Conservation (phyloP, 2,329 filamentous ascomycete species). For the Aspergillus intermedius region DNA sequence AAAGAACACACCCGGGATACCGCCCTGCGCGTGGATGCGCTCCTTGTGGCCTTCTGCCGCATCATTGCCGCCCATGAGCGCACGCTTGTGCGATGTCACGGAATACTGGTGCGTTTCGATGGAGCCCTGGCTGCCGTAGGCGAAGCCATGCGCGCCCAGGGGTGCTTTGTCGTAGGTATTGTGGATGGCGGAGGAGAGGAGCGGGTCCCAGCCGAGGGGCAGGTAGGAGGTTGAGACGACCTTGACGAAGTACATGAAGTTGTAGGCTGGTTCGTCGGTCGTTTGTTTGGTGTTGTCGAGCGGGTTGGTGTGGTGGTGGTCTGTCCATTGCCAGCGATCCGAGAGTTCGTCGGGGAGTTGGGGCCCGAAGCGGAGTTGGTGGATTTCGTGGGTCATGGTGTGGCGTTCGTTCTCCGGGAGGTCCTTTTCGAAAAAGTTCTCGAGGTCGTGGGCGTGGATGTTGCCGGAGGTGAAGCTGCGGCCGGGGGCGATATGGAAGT, state of each 20-base stretch:
- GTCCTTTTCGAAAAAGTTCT: slow-evolving; percentile 76
- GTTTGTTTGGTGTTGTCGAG: slow-evolving; percentile 73
- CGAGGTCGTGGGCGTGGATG: slow-evolving; percentile 94
- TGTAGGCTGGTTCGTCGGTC: slow-evolving; percentile 76
- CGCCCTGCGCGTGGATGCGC: slow-evolving; percentile 78
- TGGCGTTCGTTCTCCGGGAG: slow-evolving; percentile 60
- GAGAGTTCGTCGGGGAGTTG: slow-evolving; percentile 70
- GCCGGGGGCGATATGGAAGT: slow-evolving; percentile 96
- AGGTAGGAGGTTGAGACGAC: slow-evolving; percentile 95
- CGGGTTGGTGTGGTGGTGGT: slow-evolving; percentile 79
- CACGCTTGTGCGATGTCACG: slow-evolving; percentile 92
- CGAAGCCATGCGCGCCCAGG: slow-evolving; percentile 63
- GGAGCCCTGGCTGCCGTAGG: slow-evolving; percentile 63
- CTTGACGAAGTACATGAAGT: slow-evolving; percentile 99
- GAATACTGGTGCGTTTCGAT: slow-evolving; percentile 98
- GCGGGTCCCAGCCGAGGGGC: slow-evolving; percentile 78
- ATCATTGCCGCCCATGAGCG: slow-evolving; percentile 75
- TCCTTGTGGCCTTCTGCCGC: slow-evolving; percentile 84
- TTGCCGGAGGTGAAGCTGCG: slow-evolving; percentile 94
- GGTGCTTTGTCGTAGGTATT: slow-evolving; percentile 48
- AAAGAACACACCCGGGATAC: slow-evolving; percentile 97
- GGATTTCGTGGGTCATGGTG: slow-evolving; percentile 82
- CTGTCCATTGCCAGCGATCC: slow-evolving; percentile 65
- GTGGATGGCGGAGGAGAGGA: slow-evolving; percentile 35
- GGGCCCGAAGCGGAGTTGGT: slow-evolving; percentile 86